Evolutionary conservation across 2,329 filamentous ascomycete species (phyloP), one percentile per base, ranked within the genome.

Genomic region (Talaromyces verruculosus): DNA sequence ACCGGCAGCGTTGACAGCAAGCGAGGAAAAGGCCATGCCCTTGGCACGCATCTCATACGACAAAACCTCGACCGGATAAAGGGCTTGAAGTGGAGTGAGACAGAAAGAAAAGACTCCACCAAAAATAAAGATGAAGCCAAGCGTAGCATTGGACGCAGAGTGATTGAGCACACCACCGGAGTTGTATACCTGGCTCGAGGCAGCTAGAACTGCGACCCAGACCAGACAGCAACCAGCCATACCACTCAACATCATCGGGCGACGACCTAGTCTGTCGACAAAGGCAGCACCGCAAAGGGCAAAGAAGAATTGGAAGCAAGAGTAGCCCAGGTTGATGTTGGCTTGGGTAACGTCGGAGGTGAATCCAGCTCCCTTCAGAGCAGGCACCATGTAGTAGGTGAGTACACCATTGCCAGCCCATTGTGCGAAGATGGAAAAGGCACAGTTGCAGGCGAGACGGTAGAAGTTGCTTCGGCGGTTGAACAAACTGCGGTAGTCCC

Each of bases 311-410:
- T 78, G 7, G 76, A 79, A 1, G 77, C 77, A 11, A 76, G 33
- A 64, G 80, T 80, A 65, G 78, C 79, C 77, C 77, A 82, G 0
- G 78, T 80, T 65, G 79, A 82, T 3, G 79, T 79, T 6, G 77
- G 78, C 78, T 82, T 81, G 53, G 82, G 74, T 1, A 75, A 73
- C 3, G 79, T 77, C 67, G 79, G 75, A 41, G 75, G 73, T 2
- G 70, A 67, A 30, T 69, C 71, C 63, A 81, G 80, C 0, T 74
- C 78, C 8, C 81, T 73, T 25, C 73, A 78, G 33, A 74, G 69
- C 35, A 77, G 71, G 64, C 80, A 83, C 0, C 81, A 69, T 0
- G 78, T 79, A 55, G 68, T 73, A 5, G 74, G 72, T 63, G 77
- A 80, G 65, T 0, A 74, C 73, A 17, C 79, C 80, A 53, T 79